Conservation (phyloP, 2,329 filamentous ascomycete genomes). For the Fonsecaea monophora region DNA sequence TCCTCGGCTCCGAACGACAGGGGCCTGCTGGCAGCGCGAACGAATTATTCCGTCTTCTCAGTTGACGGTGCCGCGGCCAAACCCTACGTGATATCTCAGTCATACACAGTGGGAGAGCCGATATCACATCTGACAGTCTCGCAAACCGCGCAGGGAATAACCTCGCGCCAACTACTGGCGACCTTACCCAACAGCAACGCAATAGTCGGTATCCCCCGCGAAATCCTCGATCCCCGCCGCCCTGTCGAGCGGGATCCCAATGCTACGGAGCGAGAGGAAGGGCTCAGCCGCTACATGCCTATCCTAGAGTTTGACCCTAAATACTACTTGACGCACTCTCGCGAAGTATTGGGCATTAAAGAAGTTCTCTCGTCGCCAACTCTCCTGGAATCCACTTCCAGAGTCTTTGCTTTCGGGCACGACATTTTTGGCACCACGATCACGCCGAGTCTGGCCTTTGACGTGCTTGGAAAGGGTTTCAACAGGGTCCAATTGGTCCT, state of each 20-base stretch:
- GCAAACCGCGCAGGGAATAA: conserved; percentile 90
- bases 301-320: conserved; percentile 83
- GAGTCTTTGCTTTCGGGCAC: conserved; percentile 82
- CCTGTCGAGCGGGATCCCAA: conserved; percentile 85
- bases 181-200: conserved; percentile 75
- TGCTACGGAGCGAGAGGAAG: conserved; percentile 80
- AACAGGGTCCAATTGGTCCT: conserved; percentile 84
- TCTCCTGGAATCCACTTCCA: conserved; percentile 85
- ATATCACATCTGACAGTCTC: conserved; percentile 82
- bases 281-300: conserved; percentile 76
- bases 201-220: conserved; percentile 79
- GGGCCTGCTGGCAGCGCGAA: conserved; percentile 69
- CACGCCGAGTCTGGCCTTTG: conserved; percentile 87
- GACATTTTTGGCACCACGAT: conserved; percentile 89
- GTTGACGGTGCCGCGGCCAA: conserved; percentile 67
- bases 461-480: conserved; percentile 91
- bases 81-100: conserved; percentile 79
- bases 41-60: conserved; percentile 79
- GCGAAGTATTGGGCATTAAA: conserved; percentile 78
- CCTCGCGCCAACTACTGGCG: conserved; percentile 79
- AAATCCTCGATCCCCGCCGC: conserved; percentile 81
- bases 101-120: conserved; percentile 80
- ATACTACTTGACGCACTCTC: conserved; percentile 78
- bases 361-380: conserved; percentile 77
- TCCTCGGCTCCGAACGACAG: conserved; percentile 83